Evolutionary conservation across 2,329 filamentous ascomycete species (phyloP).

Genomic region (Aspergillus quadrilineatus): DNA sequence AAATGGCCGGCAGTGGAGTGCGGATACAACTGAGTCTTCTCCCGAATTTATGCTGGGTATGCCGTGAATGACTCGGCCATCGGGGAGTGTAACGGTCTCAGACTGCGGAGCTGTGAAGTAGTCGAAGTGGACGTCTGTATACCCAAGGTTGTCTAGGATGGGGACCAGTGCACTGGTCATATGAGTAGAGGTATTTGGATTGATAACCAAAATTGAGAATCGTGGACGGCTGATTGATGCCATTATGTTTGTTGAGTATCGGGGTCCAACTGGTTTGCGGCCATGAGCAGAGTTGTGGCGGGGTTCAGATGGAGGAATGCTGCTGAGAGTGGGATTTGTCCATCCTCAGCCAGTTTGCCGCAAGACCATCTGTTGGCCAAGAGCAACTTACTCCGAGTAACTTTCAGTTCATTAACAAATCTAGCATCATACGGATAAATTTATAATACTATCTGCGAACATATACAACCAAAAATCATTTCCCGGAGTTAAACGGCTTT

Average conservation of each 20-base stretch:
- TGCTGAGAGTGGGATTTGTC: neutral
- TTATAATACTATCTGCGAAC: neutral
- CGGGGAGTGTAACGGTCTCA: slow-evolving; percentile 28
- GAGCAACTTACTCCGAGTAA: neutral
- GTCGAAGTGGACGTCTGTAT: slow-evolving; percentile 37
- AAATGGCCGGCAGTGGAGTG: slow-evolving; percentile 60
- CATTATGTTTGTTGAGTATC: slow-evolving; percentile 14
- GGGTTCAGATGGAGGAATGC: slow-evolving; percentile 1
- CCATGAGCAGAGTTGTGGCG: neutral
- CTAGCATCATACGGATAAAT: neutral
- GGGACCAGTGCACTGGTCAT: slow-evolving; percentile 47
- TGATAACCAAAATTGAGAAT: slow-evolving; percentile 43
- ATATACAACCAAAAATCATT: neutral
- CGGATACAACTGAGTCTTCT: slow-evolving; percentile 64
- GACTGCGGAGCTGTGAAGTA: slow-evolving; percentile 41
- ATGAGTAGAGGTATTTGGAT: slow-evolving; percentile 46
- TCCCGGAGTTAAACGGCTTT: neutral
- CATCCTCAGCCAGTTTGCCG: neutral
- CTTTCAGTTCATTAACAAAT: neutral
- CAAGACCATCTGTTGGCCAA: neutral
- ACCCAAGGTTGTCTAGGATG: slow-evolving; percentile 38
- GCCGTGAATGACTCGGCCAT: slow-evolving; percentile 42
- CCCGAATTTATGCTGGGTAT: slow-evolving; percentile 77
- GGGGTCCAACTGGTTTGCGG: neutral
- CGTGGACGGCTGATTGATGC: slow-evolving; percentile 13